phyloP scores from a whole-genome alignment of 345 rosid species.

The Brassica juncea region DNA sequence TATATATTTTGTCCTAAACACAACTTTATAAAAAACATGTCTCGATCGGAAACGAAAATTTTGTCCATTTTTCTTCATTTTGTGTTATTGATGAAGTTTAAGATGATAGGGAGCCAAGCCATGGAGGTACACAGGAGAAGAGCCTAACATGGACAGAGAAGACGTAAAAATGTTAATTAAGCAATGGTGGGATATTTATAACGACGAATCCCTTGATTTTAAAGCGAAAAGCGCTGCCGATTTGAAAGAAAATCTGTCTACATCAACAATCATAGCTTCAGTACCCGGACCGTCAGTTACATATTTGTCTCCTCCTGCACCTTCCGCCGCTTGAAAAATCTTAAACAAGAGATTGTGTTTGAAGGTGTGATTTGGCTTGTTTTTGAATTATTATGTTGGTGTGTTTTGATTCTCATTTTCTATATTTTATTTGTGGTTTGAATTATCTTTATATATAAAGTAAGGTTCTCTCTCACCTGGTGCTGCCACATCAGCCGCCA shows the following conservation, averaged over 20 bases:
- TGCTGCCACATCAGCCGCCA: no score
- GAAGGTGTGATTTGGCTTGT: no score
- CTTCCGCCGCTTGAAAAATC: not conserved
- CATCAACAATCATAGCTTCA: not conserved
- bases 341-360: no score
- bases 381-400: no score
- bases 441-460: no score
- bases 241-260: constrained; percentile 29
- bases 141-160: constrained; percentile 56
- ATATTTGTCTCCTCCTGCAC: not conserved
- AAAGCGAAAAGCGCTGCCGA: constrained; percentile 12
- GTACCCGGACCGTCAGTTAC: not conserved
- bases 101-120: constrained; percentile 52
- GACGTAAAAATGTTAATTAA: constrained; percentile 49
- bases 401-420: no score
- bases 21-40: no score
- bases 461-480: no score
- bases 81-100: not conserved
- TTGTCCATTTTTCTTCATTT: not conserved
- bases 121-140: constrained; percentile 61
- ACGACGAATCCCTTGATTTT: constrained; percentile 52
- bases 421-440: no score
- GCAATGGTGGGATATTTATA: constrained; percentile 59
- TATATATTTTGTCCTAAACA: no score
- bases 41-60: no score